phyloP scores from a whole-genome alignment of 1,284 basidiomycete species.

The Ganoderma leucocontextum region DNA sequence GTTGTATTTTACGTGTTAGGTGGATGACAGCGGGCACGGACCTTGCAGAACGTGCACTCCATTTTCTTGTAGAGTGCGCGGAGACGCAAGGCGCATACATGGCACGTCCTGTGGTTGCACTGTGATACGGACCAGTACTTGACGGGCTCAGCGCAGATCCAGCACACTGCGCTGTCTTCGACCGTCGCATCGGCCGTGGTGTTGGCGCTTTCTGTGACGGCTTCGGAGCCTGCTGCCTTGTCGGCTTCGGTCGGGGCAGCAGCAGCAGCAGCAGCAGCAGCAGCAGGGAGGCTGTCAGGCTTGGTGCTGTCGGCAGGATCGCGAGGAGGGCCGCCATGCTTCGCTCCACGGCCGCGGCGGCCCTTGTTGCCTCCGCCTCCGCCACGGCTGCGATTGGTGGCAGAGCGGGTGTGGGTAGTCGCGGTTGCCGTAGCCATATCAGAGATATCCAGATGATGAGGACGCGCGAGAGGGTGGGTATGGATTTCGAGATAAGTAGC shows the following conservation, averaged over 20 bases:
- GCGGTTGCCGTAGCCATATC: slow-evolving; percentile 45
- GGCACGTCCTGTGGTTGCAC: slow-evolving; percentile 94
- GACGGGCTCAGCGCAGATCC: slow-evolving; percentile 96
- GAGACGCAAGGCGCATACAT: slow-evolving; percentile 92
- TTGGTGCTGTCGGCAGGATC: slow-evolving; percentile 18
- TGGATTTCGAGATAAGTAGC: not conserved
- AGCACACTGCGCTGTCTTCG: slow-evolving; percentile 72
- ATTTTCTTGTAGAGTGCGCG: slow-evolving; percentile 93
- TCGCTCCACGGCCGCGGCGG: slow-evolving; percentile 38
- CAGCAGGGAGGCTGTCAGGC: slow-evolving; percentile 15
- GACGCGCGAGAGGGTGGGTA: not conserved
- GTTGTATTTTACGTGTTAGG: slow-evolving; percentile 7
- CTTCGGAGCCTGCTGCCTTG: slow-evolving; percentile 11
- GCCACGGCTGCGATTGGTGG: slow-evolving; percentile 41
- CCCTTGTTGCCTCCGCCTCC: slow-evolving; percentile 39
- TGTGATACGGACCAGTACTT: slow-evolving; percentile 90
- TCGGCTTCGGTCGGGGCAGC: slow-evolving; percentile 15
- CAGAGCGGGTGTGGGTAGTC: slow-evolving; percentile 38
- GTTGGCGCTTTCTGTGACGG: slow-evolving; percentile 15
- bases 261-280: slow-evolving; percentile 11
- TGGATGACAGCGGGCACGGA: slow-evolving; percentile 41
- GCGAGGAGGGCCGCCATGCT: slow-evolving; percentile 26
- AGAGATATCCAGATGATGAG: not conserved
- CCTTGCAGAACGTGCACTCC: slow-evolving; percentile 98
- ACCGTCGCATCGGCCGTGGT: slow-evolving; percentile 23